Evolutionary conservation across 495 filamentous ascomycete genomes (phyloP), one percentile per base, ranked within the genome.

Genomic region (Ramalina intermedia): DNA sequence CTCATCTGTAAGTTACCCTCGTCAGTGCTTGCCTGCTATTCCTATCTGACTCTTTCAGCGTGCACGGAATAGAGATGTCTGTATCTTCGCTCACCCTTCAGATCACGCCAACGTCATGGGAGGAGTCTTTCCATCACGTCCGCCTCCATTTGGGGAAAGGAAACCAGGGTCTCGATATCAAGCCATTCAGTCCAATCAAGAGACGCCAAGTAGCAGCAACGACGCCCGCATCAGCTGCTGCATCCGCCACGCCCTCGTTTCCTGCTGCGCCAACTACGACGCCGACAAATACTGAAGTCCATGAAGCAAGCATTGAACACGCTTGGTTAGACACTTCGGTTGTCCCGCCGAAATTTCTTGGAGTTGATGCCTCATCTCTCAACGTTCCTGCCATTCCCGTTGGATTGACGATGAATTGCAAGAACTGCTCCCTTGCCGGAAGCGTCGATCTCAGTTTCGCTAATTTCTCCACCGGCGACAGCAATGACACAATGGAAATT

Each of bases 351-450:
- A 33, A 47, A 23, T 41, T n/a, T 27, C 29, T 23, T 29, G n/a
- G 33, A 13, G 29, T 11, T 13, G 29, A 33, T 33, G 12, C 8
- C 29, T 13, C 36, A 2, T n/a, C 36, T 24, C n/a, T 44, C 12
- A n/a, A 39, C 35, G 40, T 24, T 37, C n/a, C 24, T 40, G 5
- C 21, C 41, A 55, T 55, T 16, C 54, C 53, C 26, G 23, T 18
- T 37, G 43, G 53, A 17, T 26, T 58, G n/a, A 49, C 43, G 9
- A 47, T 65, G 12, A 39, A 51, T 7, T 65, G 62, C 56, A 65
- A 62, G 41, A 61, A 61, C 27, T 65, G 62, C 45, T 54, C 58
- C 8, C 20, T 59, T 2, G 43, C 52, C 44, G 62, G 61, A 9
- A 54, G 29, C 13, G 57, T 64, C 23, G 54, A 63, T 20, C 52